Base-by-base conservation (phyloP, 352 stramenopile species). In the Phytophthora sp. region DNA sequence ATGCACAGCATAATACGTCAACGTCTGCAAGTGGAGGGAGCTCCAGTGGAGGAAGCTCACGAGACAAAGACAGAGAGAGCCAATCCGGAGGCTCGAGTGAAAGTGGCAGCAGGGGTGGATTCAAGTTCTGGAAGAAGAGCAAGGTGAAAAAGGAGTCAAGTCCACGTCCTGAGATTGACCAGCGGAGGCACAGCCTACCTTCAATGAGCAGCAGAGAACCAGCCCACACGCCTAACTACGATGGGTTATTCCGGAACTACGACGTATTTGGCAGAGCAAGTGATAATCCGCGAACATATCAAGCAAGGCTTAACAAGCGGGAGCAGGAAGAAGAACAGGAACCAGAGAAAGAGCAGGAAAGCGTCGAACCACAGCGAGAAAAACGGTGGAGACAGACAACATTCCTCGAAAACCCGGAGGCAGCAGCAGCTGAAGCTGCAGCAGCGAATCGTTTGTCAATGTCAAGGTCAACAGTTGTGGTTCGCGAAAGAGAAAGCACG, bases 211-310 rank as follows among this genome's bases (percentile, higher is more conserved):
- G 48, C 18, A 23, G 18, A 46, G 49, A 8, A 35, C 45, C 24
- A 41, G 12, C 11, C 13, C 23, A 68, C 5, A 51, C 31, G 3
- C 78, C 74, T 38, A 85, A 85, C 41, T 85, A 85, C 58, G 76
- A 82, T 17, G 68, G 45, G 17, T 41, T 85, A 0, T 66, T 85
- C 24, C 66, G 64, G 15, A 68, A 76, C 35, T 74, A 71, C 27
- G 62, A 66, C 5, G 55, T 74, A 23, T 49, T 56, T 28, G 46
- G 56, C 17, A 54, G 46, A 37, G 30, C 43, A 20, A 61, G 59
- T 35, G 57, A 57, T 26, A 56, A 43, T 41, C 31, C 41, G 26
- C 30, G 11, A 30, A 43, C 20, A 18, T 32, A 9, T 10, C 18
- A 43, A 17, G 18, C 18, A 7, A 11, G 51, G 0, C 24, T 43